phyloP scores from a whole-genome alignment of 352 stramenopile species.

The Globisporangium uncinulatum region DNA sequence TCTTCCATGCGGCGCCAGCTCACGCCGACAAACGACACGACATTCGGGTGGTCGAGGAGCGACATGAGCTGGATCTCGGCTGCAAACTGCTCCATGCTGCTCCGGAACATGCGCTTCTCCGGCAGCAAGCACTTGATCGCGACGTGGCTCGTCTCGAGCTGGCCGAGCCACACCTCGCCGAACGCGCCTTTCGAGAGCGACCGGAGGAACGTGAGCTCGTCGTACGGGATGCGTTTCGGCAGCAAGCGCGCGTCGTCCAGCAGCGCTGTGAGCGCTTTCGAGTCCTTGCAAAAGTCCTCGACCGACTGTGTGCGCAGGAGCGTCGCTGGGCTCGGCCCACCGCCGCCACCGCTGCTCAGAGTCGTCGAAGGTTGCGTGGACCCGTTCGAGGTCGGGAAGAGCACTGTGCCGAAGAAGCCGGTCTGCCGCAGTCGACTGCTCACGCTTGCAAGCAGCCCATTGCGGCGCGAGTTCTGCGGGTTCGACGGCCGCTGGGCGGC shows the following conservation, averaged over 20 bases:
- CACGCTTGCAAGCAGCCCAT: conserved; percentile 3
- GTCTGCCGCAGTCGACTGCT: conserved; percentile 11
- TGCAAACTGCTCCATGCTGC: conserved; percentile 58
- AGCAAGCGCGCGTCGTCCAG: conserved; percentile 43
- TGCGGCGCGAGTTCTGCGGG: background rate
- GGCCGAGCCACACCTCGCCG: conserved; percentile 66
- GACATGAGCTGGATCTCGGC: conserved; percentile 72
- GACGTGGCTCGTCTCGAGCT: conserved; percentile 62
- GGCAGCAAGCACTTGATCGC: conserved; percentile 69
- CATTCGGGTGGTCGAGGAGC: conserved; percentile 64
- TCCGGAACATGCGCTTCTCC: conserved; percentile 45
- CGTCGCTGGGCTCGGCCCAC: background rate
- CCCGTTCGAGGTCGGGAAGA: conserved; percentile 1
- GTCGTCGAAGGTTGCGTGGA: no score
- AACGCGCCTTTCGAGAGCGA: conserved; percentile 64
- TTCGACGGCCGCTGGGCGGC: background rate
- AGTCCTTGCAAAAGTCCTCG: conserved; percentile 62
- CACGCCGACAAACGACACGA: conserved; percentile 69
- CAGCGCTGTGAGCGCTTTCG: conserved; percentile 40
- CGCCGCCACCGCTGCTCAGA: no score
- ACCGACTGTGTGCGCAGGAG: conserved; percentile 30
- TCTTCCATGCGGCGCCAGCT: conserved; percentile 63
- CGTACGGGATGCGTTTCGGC: conserved; percentile 49
- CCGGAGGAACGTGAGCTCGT: conserved; percentile 60
- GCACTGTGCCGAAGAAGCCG: conserved; percentile 7